These are phyloP conservation scores for Fraxinus velutina DNA, from an alignment of 305 asterid genomes.

Conservation along the genomic window DNA sequence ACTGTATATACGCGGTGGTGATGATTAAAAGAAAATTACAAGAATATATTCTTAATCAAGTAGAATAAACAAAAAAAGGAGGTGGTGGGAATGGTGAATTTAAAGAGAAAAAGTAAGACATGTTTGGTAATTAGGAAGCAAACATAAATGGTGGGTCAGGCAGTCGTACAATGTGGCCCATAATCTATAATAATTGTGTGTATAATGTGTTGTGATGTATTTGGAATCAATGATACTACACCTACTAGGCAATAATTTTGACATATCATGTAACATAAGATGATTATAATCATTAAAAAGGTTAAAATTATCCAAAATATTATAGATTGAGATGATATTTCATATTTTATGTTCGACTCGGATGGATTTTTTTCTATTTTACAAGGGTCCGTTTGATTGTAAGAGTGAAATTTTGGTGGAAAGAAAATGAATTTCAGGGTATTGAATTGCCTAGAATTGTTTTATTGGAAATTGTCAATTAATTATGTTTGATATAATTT, in stretches of 20 bases:
- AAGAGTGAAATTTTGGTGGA: too few species aligned
- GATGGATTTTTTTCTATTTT: background rate
- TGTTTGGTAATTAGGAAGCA: constrained; percentile 7
- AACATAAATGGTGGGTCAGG: background rate
- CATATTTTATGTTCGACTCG: background rate
- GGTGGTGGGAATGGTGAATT: background rate
- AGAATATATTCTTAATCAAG: background rate
- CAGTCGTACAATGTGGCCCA: background rate
- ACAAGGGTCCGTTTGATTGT: too few species aligned
- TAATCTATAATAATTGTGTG: background rate
- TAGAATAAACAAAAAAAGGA: background rate
- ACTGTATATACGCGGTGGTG: background rate
- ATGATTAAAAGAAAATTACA: background rate
- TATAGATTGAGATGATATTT: background rate
- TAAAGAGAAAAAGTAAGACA: background rate
- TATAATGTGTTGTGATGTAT: background rate
- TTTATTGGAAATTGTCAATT: too few species aligned
- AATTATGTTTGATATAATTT: too few species aligned
- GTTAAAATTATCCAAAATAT: background rate
- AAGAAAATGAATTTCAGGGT: too few species aligned
- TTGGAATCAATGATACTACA: background rate
- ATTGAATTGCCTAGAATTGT: too few species aligned
- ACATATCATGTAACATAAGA: background rate
- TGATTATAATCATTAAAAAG: background rate
- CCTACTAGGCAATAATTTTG: background rate